Conservation (phyloP, 2,329 filamentous ascomycete species). For the Arthrobotrys entomopaga region DNA sequence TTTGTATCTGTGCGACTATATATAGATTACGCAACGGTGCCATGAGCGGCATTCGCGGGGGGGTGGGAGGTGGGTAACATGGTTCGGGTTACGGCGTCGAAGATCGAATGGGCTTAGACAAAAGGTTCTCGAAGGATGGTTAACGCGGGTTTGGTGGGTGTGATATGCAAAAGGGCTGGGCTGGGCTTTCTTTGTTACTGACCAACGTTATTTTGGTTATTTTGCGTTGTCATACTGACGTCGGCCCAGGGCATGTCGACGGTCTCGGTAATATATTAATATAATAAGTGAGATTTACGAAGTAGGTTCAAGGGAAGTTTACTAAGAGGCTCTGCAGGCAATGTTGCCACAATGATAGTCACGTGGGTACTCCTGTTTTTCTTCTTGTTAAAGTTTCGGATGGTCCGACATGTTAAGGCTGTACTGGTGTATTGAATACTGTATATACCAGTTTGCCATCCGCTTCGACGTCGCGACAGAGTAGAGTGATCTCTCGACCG, state of each 20-base stretch:
- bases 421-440: no score
- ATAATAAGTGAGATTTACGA: constrained; percentile 5
- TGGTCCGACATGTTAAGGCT: no score
- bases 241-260: no score
- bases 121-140: neutral
- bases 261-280: no score
- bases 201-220: constrained; percentile 54
- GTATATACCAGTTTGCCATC: no score
- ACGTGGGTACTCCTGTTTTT: no score
- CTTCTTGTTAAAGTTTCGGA: no score
- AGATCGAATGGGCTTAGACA: constrained; percentile 23
- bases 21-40: constrained; percentile 33
- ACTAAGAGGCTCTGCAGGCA: neutral
- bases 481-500: constrained; percentile 2
- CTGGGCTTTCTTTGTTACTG: neutral
- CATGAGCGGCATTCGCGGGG: constrained; percentile 20
- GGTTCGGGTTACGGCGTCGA: constrained; percentile 1
- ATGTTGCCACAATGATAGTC: no score
- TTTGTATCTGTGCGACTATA: constrained; percentile 33
- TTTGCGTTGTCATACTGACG: constrained; percentile 54
- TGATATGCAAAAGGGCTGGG: constrained; percentile 22
- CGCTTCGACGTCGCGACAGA: neutral
- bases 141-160: no score
- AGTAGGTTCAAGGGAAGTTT: neutral
- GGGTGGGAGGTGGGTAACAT: constrained; percentile 10